Percentiles rank a stretch among this genome's conserved stretches.
Evolutionary conservation across 1,284 basidiomycete species (phyloP).

Genomic region (Wolfiporia cocos): DNA sequence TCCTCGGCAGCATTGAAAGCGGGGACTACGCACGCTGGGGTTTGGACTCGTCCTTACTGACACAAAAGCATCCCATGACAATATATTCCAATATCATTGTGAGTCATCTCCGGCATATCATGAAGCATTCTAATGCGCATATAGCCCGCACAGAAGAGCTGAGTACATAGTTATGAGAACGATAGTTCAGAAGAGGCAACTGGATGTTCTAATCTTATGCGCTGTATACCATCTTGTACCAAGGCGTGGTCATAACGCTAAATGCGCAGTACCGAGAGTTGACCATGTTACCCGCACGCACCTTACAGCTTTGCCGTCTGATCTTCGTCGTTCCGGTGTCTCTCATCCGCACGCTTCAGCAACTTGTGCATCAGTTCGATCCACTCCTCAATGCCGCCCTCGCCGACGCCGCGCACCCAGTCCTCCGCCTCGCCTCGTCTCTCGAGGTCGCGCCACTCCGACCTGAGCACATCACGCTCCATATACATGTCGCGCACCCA

Average conservation of each 20-base stretch:
- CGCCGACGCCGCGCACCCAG: conserved; percentile 59
- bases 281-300: background rate
- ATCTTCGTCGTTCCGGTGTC: conserved; percentile 2
- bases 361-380: conserved; percentile 48
- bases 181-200: background rate
- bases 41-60: background rate
- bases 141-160: background rate
- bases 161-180: background rate
- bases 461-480: conserved; percentile 42
- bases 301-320: background rate
- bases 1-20: conserved; percentile 1
- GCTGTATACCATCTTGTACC: background rate
- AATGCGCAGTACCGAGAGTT: background rate
- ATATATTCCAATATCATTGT: too few relatives aligned
- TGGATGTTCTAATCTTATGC: background rate
- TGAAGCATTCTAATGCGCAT: too few relatives aligned
- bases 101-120: too few relatives aligned
- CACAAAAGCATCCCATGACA: background rate
- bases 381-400: conserved; percentile 53
- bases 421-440: conserved; percentile 44
- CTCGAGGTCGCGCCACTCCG: conserved; percentile 55
- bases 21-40: conserved; percentile 5
- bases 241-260: too few relatives aligned
- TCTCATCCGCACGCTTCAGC: conserved; percentile 31
- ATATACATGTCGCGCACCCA: conserved; percentile 58